phyloP scores from a whole-genome alignment of 2,329 filamentous ascomycete genomes.

The Thelonectria blattea region DNA sequence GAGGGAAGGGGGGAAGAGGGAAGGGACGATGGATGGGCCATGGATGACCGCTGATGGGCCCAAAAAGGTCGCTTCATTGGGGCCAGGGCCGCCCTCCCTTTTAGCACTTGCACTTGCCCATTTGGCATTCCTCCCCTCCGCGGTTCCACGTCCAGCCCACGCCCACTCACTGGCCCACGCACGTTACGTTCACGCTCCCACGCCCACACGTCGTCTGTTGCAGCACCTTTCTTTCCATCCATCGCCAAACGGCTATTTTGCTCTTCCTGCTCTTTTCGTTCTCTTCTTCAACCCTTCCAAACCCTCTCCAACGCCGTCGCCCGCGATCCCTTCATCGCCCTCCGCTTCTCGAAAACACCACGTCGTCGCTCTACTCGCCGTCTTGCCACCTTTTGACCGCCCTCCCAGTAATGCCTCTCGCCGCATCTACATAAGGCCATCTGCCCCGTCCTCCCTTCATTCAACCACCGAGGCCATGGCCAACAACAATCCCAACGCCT shows the following conservation, averaged over 20 bases:
- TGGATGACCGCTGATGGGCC: background rate
- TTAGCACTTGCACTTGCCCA: constrained; percentile 35
- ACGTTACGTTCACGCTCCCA: constrained; percentile 23
- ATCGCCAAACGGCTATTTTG: constrained; percentile 28
- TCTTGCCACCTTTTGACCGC: constrained; percentile 28
- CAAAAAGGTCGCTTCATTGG: background rate
- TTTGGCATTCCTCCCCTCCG: constrained; percentile 36
- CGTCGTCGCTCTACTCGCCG: background rate
- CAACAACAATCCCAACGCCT: constrained; percentile 28
- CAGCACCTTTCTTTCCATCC: constrained; percentile 29
- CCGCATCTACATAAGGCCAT: constrained; percentile 35
- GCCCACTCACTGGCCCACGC: constrained; percentile 18
- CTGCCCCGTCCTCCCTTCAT: constrained; percentile 26
- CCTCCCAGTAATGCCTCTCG: constrained; percentile 36
- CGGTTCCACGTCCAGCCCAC: constrained; percentile 24
- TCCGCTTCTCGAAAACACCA: background rate
- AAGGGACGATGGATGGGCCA: constrained; percentile 31
- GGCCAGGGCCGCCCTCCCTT: constrained; percentile 34
- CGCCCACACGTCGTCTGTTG: constrained; percentile 31
- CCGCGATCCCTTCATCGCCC: background rate
- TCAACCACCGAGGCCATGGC: constrained; percentile 34
- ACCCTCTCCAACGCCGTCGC: constrained; percentile 1
- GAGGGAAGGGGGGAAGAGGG: constrained; percentile 24
- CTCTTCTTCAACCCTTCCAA: constrained; percentile 14
- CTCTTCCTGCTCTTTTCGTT: constrained; percentile 16